Evolutionary conservation across 2,329 filamentous ascomycete genomes (phyloP).

Genomic region (Lasiodiplodia hormozganensis): DNA sequence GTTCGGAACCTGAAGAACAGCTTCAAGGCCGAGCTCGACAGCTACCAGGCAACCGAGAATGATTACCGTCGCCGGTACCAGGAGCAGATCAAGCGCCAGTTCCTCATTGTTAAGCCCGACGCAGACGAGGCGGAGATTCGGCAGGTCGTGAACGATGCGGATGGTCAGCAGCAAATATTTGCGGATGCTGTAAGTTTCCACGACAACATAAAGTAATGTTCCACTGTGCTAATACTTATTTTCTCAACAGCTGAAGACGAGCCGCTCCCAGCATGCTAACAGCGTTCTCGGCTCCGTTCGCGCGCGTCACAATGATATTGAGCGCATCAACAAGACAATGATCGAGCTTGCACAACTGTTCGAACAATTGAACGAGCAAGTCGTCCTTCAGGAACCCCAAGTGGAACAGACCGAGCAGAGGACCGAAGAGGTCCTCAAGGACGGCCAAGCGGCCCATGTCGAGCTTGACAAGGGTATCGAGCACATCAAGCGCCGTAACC

Average conservation of each 20-base stretch:
- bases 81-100: no score
- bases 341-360: slow-evolving; percentile 74
- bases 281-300: slow-evolving; percentile 79
- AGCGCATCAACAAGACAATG: slow-evolving; percentile 79
- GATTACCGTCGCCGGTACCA: no score
- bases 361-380: slow-evolving; percentile 75
- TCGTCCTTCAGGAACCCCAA: slow-evolving; percentile 73
- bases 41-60: no score
- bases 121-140: no score
- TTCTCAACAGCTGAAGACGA: slow-evolving; percentile 69
- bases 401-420: slow-evolving; percentile 69
- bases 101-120: no score
- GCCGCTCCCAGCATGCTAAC: slow-evolving; percentile 75
- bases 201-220: no score
- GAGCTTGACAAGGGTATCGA: slow-evolving; percentile 73
- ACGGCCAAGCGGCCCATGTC: slow-evolving; percentile 72
- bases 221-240: slow-evolving; percentile 21
- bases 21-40: slow-evolving; percentile 74
- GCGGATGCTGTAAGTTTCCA: slow-evolving; percentile 73
- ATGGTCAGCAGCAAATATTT: slow-evolving; percentile 85
- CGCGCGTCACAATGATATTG: slow-evolving; percentile 82
- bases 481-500: slow-evolving; percentile 70
- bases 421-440: slow-evolving; percentile 68
- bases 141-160: no score
- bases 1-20: slow-evolving; percentile 72